Evolutionary conservation across 2,329 filamentous ascomycete species (phyloP), one percentile per base, ranked within the genome.

Genomic region (Chrysoporthe puriensis): DNA sequence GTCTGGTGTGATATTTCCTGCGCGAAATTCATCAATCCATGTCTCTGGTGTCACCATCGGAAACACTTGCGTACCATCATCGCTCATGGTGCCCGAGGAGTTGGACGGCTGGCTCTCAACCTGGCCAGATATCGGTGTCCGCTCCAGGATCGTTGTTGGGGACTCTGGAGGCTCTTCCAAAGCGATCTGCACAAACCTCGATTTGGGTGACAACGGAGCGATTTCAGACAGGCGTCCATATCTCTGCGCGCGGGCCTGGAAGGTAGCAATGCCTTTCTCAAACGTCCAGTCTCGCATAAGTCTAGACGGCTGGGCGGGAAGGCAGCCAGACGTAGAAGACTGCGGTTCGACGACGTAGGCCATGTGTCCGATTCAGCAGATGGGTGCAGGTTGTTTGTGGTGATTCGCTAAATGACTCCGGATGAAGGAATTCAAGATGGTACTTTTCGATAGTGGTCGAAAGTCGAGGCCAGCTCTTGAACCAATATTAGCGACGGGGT

Each of bases 231-330:
- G 42, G 18, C n/a, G 62, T 5, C 50, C 64, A 18, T 61, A 62
- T 61, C 62, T 63, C 8, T 18, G 26, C 14, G 11, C 36, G 7
- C 62, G 43, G 8, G 62, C 43, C 54, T 69, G 54, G 9, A 67
- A 63, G 9, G 43, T 64, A 11, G 62, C n/a, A 4, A 40, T 59
- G 7, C 62, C 64, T 56, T 56, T 60, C 4, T 54, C 26, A 14
- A 67, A 63, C 18, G 65, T 67, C 68, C 68, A 69, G 1, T 26
- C 18, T 1, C 5, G 62, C 65, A 64, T 65, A 16, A 21, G 58
- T 3, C 63, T 48, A 1, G 56, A n/a, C 2, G 62, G 62, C 4
- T 40, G 50, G 3, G 34, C 50, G 32, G 62, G 57, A 7, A 57
- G 62, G 48, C 43, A 67, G 21, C 67, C 26, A 7, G 62, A 54